Evolutionary conservation across 2,329 filamentous ascomycete species (phyloP).

Genomic region (Hypomyces rosellus): DNA sequence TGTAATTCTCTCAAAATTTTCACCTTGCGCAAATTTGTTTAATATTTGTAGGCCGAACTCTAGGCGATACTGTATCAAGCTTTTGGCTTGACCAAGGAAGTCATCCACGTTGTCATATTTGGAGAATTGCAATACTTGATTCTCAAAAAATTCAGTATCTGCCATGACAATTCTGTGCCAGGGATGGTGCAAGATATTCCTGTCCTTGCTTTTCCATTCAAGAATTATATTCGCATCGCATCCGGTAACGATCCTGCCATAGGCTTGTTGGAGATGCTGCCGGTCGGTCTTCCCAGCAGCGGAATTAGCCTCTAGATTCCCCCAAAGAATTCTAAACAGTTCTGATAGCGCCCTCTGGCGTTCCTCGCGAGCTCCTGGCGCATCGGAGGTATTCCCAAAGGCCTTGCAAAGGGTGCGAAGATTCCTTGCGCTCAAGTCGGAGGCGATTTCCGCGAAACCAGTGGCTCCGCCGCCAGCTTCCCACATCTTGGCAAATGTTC

Average conservation of each 20-base stretch:
- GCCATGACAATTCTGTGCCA: neutral
- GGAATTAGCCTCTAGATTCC: neutral
- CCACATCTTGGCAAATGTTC: slow-evolving; percentile 5
- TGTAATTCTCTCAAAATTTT: neutral
- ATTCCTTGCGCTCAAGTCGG: neutral
- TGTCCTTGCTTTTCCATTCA: neutral
- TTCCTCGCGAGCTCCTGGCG: neutral
- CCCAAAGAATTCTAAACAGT: slow-evolving; percentile 4
- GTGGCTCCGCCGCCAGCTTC: neutral
- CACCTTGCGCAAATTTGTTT: neutral
- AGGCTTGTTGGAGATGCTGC: neutral
- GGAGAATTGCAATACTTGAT: neutral
- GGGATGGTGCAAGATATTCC: neutral
- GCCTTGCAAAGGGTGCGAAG: neutral
- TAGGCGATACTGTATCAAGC: neutral
- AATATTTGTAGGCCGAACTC: slow-evolving; percentile 3
- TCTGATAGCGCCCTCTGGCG: neutral
- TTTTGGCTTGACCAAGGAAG: neutral
- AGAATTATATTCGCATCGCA: neutral
- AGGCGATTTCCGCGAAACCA: slow-evolving; percentile 3
- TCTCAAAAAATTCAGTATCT: slow-evolving; percentile 6
- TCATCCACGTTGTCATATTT: neutral
- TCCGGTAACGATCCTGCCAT: too few species aligned
- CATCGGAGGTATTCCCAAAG: neutral
- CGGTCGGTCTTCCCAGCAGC: neutral